Evolutionary conservation across 2,329 filamentous ascomycete species (phyloP).

Genomic region (Aspergillus sp.): DNA sequence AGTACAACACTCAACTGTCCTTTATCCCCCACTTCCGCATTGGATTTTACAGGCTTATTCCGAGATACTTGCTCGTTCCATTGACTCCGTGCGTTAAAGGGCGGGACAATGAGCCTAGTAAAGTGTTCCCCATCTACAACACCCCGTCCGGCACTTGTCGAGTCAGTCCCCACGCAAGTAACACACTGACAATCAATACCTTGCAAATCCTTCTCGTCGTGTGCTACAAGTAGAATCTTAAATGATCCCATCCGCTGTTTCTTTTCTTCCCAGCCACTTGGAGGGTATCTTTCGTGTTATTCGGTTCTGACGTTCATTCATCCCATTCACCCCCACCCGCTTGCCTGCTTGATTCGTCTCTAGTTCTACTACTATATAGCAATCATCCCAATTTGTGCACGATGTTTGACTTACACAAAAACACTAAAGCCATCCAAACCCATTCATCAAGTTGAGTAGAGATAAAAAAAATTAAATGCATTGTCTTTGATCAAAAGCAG

Average conservation of each 20-base stretch:
- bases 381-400: no score
- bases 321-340: neutral
- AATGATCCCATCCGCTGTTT: neutral
- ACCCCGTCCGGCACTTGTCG: no score
- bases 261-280: neutral
- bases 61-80: neutral
- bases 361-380: no score
- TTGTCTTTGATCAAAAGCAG: neutral
- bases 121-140: neutral
- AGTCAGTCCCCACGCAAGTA: neutral
- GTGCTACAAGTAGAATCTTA: neutral
- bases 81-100: neutral
- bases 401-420: no score
- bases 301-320: neutral
- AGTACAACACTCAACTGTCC: neutral
- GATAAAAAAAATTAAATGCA: neutral
- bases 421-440: no score
- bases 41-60: neutral
- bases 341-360: no score
- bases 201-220: neutral
- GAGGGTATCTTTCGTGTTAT: neutral
- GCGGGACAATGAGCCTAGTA: neutral
- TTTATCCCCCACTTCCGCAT: neutral
- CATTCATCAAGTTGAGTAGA: no score
- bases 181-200: neutral